Evolutionary conservation across 1,284 basidiomycete species (phyloP).

Genomic region (Tremellales sp.): DNA sequence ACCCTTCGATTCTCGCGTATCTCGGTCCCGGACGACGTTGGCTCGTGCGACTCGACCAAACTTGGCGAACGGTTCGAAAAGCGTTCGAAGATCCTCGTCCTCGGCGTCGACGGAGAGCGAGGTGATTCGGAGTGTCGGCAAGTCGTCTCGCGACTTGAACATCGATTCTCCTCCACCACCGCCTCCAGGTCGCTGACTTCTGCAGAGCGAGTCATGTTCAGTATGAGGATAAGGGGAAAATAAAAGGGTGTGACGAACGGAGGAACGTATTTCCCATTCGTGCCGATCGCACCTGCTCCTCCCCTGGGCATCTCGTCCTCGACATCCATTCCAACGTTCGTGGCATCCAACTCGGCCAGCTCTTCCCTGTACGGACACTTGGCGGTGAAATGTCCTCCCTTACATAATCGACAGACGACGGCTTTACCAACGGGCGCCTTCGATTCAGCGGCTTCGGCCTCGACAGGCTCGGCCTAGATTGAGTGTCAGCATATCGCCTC

Average conservation of each 20-base stretch:
- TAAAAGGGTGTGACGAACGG: slow-evolving; percentile 50
- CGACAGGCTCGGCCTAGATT: slow-evolving; percentile 60
- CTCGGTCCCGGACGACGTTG: slow-evolving; percentile 91
- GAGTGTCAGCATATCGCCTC: neutral
- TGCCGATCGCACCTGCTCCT: slow-evolving; percentile 27
- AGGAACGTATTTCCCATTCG: slow-evolving; percentile 82
- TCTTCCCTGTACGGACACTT: slow-evolving; percentile 99
- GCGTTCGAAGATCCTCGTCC: slow-evolving; percentile 88
- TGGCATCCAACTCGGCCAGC: slow-evolving; percentile 62
- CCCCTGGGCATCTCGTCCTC: slow-evolving; percentile 27
- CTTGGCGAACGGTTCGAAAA: slow-evolving; percentile 61
- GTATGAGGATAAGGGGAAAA: neutral
- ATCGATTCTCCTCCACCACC: slow-evolving; percentile 78
- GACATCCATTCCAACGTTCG: slow-evolving; percentile 55
- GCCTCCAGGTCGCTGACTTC: slow-evolving; percentile 50
- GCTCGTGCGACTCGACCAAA: slow-evolving; percentile 84
- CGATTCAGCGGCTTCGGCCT: slow-evolving; percentile 64
- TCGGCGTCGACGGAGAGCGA: slow-evolving; percentile 94
- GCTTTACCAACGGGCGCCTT: slow-evolving; percentile 75
- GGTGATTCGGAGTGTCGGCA: slow-evolving; percentile 94
- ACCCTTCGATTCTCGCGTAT: slow-evolving; percentile 92
- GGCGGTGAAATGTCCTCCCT: slow-evolving; percentile 95
- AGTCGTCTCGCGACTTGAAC: slow-evolving; percentile 73
- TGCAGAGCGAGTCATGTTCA: slow-evolving; percentile 4
- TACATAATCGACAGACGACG: slow-evolving; percentile 89